Evolutionary conservation across 202 grass and related monocot species (phyloP).

Genomic region (Elaeis oleifera): DNA sequence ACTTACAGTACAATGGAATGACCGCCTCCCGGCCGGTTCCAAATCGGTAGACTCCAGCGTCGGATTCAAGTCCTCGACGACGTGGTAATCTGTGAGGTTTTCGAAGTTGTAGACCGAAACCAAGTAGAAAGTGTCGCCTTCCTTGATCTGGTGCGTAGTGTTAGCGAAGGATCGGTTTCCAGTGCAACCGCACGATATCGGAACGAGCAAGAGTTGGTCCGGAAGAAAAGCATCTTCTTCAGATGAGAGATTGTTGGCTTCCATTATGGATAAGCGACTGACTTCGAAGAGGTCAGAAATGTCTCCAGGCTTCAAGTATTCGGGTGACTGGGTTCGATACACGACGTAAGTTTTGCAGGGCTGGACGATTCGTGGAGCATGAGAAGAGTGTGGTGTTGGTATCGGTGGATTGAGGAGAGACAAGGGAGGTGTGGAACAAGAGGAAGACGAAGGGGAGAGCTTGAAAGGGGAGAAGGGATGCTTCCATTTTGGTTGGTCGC

Average conservation of each 20-base stretch:
- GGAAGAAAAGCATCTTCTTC: slow-evolving; percentile 40
- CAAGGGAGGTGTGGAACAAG: neutral
- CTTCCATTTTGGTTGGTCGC: slow-evolving; percentile 2
- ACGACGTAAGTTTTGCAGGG: slow-evolving; percentile 38
- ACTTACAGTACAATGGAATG: slow-evolving; percentile 45
- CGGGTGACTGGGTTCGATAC: slow-evolving; percentile 38
- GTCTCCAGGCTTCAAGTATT: slow-evolving; percentile 17
- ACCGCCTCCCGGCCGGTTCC: slow-evolving; percentile 18
- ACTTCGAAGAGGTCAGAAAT: slow-evolving; percentile 59
- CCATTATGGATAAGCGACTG: slow-evolving; percentile 28
- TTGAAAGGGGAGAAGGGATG: neutral
- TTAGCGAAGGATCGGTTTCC: slow-evolving; percentile 38
- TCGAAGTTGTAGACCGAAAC: slow-evolving; percentile 30
- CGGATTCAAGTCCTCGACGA: slow-evolving; percentile 29
- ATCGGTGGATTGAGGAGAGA: neutral
- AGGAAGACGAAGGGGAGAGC: neutral
- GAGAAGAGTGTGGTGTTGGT: slow-evolving; percentile 19
- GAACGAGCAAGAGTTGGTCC: slow-evolving; percentile 45
- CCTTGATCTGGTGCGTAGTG: slow-evolving; percentile 34
- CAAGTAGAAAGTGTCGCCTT: slow-evolving; percentile 30
- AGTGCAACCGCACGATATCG: slow-evolving; percentile 40
- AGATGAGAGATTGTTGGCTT: slow-evolving; percentile 34
- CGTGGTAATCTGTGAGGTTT: slow-evolving; percentile 31
- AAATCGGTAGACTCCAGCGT: neutral
- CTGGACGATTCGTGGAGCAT: neutral